A percentile compares a stretch with the other conserved stretches of the same genome.
phyloP scores from a whole-genome alignment of 768 basidiomycete genomes.

The Myochromella boudieri region DNA sequence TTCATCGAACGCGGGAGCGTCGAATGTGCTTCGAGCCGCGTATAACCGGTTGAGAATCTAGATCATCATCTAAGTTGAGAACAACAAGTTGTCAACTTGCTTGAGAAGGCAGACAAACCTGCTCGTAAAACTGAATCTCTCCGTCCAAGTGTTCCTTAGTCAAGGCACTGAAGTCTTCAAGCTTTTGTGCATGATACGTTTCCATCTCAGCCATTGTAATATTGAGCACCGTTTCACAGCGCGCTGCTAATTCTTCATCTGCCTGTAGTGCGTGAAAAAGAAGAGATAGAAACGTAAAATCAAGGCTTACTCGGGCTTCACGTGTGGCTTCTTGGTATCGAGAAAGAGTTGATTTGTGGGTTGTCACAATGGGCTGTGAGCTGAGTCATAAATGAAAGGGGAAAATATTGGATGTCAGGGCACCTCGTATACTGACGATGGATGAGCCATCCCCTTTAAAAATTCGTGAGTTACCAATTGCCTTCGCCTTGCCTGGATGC shows the following conservation, averaged over 20 bases:
- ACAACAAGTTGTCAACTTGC: too few species aligned
- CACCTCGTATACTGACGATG: slow-evolving; percentile 70
- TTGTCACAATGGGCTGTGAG: slow-evolving; percentile 66
- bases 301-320: slow-evolving; percentile 33
- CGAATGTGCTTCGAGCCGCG: slow-evolving; percentile 54
- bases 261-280: slow-evolving; percentile 32
- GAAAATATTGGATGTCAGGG: not conserved
- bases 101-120: slow-evolving; percentile 37
- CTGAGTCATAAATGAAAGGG: not conserved
- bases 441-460: slow-evolving; percentile 75
- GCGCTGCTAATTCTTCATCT: slow-evolving; percentile 63
- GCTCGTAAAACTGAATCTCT: slow-evolving; percentile 75
- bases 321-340: slow-evolving; percentile 58
- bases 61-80: too few species aligned
- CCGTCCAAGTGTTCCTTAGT: slow-evolving; percentile 73
- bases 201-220: slow-evolving; percentile 89
- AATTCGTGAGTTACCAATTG: slow-evolving; percentile 76
- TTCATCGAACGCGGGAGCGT: slow-evolving; percentile 45
- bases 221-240: slow-evolving; percentile 88
- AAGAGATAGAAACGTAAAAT: not conserved
- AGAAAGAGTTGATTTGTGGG: slow-evolving; percentile 66
- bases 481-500: slow-evolving; percentile 62
- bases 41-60: slow-evolving; percentile 61
- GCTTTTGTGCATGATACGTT: slow-evolving; percentile 71
- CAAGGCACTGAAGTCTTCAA: slow-evolving; percentile 62